Base-by-base conservation (phyloP, 139 green algal species). In the Volvox reticuliferus region DNA sequence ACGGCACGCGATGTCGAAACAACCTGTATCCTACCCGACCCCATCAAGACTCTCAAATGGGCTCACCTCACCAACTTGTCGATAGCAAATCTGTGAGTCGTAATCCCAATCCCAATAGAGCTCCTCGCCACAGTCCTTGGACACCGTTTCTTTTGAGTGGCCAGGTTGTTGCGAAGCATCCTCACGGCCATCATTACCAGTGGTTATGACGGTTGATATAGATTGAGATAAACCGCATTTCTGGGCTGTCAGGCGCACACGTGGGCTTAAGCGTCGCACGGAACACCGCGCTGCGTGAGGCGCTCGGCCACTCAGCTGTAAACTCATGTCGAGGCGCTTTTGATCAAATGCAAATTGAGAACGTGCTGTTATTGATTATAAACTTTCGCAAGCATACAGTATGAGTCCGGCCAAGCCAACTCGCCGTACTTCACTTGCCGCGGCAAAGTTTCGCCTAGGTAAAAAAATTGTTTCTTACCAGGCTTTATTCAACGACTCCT, bases 41-140 rank as follows among this genome's bases (percentile, higher is more conserved):
- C 12, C 65, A 16, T 28, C 65, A 73, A 69, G 62, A 69, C 21
- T 12, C 16, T 24, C 65, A 55, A 55, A 9, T 55, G 65, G 14
- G 14, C 83, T 9, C 14, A 89, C 83, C 83, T 89, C 55, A 30
- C 86, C 73, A n/a, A 65, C 37, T 69, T 85, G 50, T 21, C 75
- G 50, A 21, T 90, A 90, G 73, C 86, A 90, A 37, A 90, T 85
- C 0, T 44, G 50, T 5, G 73, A 78, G 36, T 90, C 28, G 50
- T 83, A 83, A 2, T 90, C 9, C 86, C 86, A 90, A 0, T 90
- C 69, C 67, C 68, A 89, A 50, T 81, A 89, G 0, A 80, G 26
- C 68, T 89, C 83, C 83, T 89, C 36, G 36, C 83, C 83, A 65
- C 83, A 89, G 22, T 71, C 26, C 16, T 55, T 55, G 44, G 44